Base-by-base conservation (phyloP, 257 asterid species). In the Galeopsis tetrahit region DNA sequence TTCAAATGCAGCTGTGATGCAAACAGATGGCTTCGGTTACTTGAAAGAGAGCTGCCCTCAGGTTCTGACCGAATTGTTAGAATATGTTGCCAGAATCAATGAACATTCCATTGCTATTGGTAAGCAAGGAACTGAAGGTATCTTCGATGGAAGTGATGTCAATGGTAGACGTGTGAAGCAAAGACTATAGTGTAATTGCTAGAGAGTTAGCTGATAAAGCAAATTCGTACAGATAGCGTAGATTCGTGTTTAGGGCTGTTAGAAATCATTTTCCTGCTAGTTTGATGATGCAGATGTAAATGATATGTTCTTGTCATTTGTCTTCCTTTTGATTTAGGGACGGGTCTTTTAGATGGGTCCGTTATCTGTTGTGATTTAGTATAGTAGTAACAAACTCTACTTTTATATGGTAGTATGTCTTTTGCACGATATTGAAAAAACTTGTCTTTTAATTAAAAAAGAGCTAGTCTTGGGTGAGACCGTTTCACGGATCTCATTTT, bases 151-250 rank as follows among this genome's bases (percentile, higher is more conserved):
- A 35, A 80, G 86, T 60, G 99, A 92, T 76, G 75, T 72, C 72
- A 75, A 80, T 44, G 93, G 98, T n/a, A 82, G 99, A 68, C 97
- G 99, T 4, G 99, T 95, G 75, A 95, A 92, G 78, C 98, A 90
- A 73, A 83, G 98, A 72, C 75, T 85, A 62, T 75, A 71, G 82
- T 15, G 36, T 15, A 63, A 55, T 33, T 74, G 59, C 58, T 13
- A 59, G 57, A 69, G 58, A 57, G 38, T 43, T 48, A 63, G 72
- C 72, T 44, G 62, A 35, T 72, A 55, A 57, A 68, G 72, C 38
- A 38, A 76, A 74, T 75, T 0, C 28, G 28, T 21, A 70, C 59
- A 32, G 74, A 77, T 82, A 82, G 78, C 66, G 61, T 75, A 77
- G 78, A 58, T 58, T 63, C 77, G 46, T 60, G 31, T 51, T 14